Percentiles rank a stretch among this genome's conserved stretches.
phyloP scores from a whole-genome alignment of 2,329 filamentous ascomycete species.

The Exophiala sp. region DNA sequence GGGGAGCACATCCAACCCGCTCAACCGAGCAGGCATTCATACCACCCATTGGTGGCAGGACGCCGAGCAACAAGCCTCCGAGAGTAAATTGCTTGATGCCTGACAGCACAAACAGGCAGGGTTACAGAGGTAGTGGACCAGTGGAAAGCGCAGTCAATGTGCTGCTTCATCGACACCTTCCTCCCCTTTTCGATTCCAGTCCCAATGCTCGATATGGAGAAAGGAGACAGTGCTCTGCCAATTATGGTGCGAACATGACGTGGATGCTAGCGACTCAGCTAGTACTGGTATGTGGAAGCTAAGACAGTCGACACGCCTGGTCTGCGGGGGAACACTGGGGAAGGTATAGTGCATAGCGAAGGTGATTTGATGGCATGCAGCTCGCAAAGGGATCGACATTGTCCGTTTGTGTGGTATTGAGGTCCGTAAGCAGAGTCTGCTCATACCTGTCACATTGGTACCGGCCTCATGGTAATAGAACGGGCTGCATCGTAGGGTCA shows the following conservation, averaged over 20 bases:
- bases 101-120: conserved; percentile 8
- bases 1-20: conserved; percentile 24
- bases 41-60: conserved; percentile 4
- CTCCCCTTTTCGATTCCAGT: not conserved
- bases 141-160: conserved; percentile 4
- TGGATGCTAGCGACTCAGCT: conserved; percentile 15
- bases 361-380: conserved; percentile 8
- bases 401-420: not conserved
- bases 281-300: conserved; percentile 15
- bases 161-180: not conserved
- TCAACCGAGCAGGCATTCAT: conserved; percentile 19
- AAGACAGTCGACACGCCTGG: not conserved
- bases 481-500: too few species aligned
- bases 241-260: not conserved
- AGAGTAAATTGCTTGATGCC: conserved; percentile 16
- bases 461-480: too few species aligned
- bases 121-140: conserved; percentile 11
- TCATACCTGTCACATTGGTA: too few species aligned
- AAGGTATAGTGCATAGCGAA: conserved; percentile 4
- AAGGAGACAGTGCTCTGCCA: not conserved
- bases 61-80: conserved; percentile 1
- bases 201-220: conserved; percentile 10
- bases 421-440: too few species aligned
- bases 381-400: not conserved
- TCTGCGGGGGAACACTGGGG: conserved; percentile 26